Conservation (phyloP, 352 stramenopile genomes). For the Pythium biforme region DNA sequence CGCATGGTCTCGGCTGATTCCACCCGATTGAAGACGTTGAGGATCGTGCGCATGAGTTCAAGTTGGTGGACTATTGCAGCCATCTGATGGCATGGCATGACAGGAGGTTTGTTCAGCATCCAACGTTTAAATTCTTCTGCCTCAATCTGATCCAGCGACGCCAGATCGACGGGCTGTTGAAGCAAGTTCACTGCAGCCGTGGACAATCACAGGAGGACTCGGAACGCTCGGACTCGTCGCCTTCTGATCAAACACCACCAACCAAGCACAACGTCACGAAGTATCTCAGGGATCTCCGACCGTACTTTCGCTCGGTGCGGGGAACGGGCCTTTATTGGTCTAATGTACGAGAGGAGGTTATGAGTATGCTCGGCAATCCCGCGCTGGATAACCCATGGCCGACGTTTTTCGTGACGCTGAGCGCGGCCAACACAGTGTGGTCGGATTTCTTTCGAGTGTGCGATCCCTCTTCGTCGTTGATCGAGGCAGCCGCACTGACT, state of each 20-base stretch:
- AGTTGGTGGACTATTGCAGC: not conserved
- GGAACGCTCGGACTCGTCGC: too few species aligned
- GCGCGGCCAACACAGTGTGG: slow-evolving; percentile 4
- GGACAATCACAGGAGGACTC: not conserved
- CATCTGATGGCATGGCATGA: slow-evolving; percentile 15
- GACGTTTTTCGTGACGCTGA: not conserved
- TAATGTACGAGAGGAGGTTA: slow-evolving; percentile 22
- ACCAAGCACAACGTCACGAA: not conserved
- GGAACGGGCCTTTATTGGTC: slow-evolving; percentile 24
- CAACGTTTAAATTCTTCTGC: slow-evolving; percentile 13
- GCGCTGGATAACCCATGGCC: slow-evolving; percentile 3
- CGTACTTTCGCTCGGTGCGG: slow-evolving; percentile 18
- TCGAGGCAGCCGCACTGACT: not conserved
- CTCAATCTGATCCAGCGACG: slow-evolving; percentile 5
- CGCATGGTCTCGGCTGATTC: not conserved
- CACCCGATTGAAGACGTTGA: not conserved
- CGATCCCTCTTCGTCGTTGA: not conserved
- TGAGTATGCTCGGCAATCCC: slow-evolving; percentile 18
- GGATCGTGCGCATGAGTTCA: not conserved
- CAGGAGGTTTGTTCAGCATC: not conserved
- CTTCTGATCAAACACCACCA: too few species aligned
- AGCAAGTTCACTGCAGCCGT: not conserved
- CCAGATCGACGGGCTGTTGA: not conserved
- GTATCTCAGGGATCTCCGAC: slow-evolving; percentile 10
- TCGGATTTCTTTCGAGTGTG: slow-evolving; percentile 21